Conservation (phyloP, 345 rosid genomes). For the Brassica juncea region DNA sequence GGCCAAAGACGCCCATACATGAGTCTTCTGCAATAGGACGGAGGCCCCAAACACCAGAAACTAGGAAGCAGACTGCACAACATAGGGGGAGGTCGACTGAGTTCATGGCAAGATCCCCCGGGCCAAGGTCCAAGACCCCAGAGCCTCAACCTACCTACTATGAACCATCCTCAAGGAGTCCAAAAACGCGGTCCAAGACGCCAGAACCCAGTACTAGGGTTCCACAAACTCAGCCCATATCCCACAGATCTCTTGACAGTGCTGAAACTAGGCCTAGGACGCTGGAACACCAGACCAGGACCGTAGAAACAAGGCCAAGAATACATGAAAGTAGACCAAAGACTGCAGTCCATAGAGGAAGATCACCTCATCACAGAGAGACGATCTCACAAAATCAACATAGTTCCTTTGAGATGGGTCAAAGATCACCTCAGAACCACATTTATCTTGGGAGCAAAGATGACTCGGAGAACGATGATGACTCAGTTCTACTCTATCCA, state of each 20-base stretch:
- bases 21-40: slow-evolving; percentile 26
- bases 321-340: slow-evolving; percentile 22
- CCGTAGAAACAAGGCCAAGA: neutral
- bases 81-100: slow-evolving; percentile 35
- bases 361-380: slow-evolving; percentile 29
- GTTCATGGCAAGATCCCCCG: slow-evolving; percentile 26
- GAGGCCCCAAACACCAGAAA: slow-evolving; percentile 39
- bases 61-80: slow-evolving; percentile 20
- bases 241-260: slow-evolving; percentile 30
- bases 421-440: slow-evolving; percentile 25
- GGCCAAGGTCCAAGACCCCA: slow-evolving; percentile 37
- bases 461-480: slow-evolving; percentile 26
- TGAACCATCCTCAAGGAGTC: slow-evolving; percentile 22
- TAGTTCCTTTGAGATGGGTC: neutral
- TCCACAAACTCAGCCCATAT: slow-evolving; percentile 25
- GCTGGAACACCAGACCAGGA: slow-evolving; percentile 10
- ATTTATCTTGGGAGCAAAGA: slow-evolving; percentile 27
- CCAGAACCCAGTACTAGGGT: slow-evolving; percentile 36
- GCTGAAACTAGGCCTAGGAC: slow-evolving; percentile 27
- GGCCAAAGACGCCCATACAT: slow-evolving; percentile 20
- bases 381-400: slow-evolving; percentile 21
- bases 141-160: slow-evolving; percentile 37
- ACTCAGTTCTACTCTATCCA: slow-evolving; percentile 36
- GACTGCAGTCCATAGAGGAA: neutral
- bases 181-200: slow-evolving; percentile 30